Evolutionary conservation across 805 yeast species (phyloP).

Genomic region (Metschnikowia aberdeeniae): DNA sequence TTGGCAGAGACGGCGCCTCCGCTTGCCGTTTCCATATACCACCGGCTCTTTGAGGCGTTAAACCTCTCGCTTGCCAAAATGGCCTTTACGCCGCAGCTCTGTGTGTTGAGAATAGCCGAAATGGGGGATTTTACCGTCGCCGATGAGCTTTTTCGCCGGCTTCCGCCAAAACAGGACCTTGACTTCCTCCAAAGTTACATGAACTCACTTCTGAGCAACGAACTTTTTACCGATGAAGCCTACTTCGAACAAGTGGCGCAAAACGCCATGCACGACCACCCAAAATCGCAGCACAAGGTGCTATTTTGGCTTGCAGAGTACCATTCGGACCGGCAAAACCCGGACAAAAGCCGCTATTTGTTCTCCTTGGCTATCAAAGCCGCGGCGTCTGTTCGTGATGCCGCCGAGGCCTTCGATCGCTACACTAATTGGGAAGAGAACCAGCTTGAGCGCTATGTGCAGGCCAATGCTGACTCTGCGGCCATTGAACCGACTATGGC

Average conservation of each 20-base stretch:
- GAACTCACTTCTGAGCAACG: constrained; percentile 2
- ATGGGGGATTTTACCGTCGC: constrained; percentile 26
- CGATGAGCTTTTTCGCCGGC: constrained; percentile 23
- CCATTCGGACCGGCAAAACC: constrained; percentile 37
- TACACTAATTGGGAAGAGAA: constrained; percentile 59
- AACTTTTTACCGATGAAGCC: not conserved
- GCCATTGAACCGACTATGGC: constrained; percentile 9
- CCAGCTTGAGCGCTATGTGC: constrained; percentile 21
- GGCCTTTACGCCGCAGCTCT: not conserved
- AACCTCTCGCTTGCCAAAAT: not conserved
- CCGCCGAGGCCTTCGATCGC: constrained; percentile 59
- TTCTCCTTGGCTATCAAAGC: constrained; percentile 47
- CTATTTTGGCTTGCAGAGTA: constrained; percentile 47
- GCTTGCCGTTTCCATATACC: constrained; percentile 30
- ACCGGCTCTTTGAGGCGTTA: constrained; percentile 23
- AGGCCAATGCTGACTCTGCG: constrained; percentile 18
- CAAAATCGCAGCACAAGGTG: constrained; percentile 56
- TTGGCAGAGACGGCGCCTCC: constrained; percentile 46
- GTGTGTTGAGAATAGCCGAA: constrained; percentile 27
- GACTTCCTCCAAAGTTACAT: constrained; percentile 7
- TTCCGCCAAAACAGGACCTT: not conserved
- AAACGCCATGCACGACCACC: constrained; percentile 32
- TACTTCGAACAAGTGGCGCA: constrained; percentile 7
- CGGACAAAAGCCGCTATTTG: constrained; percentile 23
- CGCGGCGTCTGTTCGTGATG: constrained; percentile 55